A percentile compares a stretch with the other conserved stretches of the same genome.
Evolutionary conservation across 768 basidiomycete genomes (phyloP).

Genomic region (Ramaria sp.): DNA sequence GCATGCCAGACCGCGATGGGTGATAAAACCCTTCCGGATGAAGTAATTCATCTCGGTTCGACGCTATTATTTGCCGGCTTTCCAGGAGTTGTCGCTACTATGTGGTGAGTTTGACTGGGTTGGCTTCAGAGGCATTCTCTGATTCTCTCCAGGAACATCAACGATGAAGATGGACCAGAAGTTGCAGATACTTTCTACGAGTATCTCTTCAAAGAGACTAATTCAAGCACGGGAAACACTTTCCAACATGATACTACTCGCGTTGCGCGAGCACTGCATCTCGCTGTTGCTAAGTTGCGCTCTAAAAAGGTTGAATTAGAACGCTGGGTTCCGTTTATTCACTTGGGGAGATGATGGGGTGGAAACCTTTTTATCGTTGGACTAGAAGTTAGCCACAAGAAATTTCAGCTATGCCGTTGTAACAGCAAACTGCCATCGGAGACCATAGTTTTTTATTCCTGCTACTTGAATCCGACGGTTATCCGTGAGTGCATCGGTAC

Average conservation of each 20-base stretch:
- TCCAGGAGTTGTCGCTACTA: slow-evolving; percentile 20
- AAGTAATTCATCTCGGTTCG: slow-evolving; percentile 22
- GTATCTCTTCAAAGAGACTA: not conserved
- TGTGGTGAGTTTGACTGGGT: not conserved
- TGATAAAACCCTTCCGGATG: slow-evolving; percentile 16
- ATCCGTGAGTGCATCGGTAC: too few relatives aligned
- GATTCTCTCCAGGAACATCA: slow-evolving; percentile 12
- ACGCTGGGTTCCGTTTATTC: too few relatives aligned
- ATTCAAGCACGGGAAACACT: not conserved
- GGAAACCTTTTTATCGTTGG: too few relatives aligned
- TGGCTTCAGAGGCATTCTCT: not conserved
- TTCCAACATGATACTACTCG: not conserved
- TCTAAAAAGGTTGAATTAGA: too few relatives aligned
- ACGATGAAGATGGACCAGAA: slow-evolving; percentile 17
- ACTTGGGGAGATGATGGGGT: too few relatives aligned
- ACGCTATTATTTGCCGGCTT: slow-evolving; percentile 22
- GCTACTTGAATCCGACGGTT: too few relatives aligned
- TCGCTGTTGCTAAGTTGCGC: not conserved
- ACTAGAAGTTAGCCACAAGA: too few relatives aligned
- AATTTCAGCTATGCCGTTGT: too few relatives aligned
- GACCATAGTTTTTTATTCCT: too few relatives aligned
- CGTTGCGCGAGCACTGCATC: not conserved
- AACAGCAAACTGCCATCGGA: too few relatives aligned
- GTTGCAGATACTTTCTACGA: slow-evolving; percentile 12
- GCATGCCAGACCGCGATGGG: slow-evolving; percentile 21